Percentiles rank a stretch among this genome's conserved stretches.
Conservation (phyloP, 2,329 filamentous ascomycete genomes). For the Botrytis galanthina region DNA sequence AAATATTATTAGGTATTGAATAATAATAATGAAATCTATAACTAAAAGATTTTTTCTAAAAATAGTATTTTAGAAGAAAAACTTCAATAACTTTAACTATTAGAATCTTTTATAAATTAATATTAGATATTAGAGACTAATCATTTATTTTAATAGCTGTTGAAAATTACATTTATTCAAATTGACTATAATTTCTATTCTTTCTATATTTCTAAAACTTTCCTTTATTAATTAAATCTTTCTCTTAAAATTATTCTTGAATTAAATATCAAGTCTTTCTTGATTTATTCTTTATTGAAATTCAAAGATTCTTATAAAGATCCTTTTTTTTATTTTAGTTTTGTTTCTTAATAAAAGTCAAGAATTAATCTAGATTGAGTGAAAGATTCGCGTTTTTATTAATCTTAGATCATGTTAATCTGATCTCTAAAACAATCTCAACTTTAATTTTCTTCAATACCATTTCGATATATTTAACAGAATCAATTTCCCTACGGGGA, state of each 20-base stretch:
- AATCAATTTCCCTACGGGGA: background rate
- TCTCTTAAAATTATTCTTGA: too few species aligned
- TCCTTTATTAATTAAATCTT: background rate
- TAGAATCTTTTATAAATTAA: background rate
- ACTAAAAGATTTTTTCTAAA: fast-evolving
- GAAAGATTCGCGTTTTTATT: background rate
- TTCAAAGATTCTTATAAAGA: background rate
- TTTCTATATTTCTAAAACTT: background rate
- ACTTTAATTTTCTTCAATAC: constrained; percentile 6
- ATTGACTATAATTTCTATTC: background rate
- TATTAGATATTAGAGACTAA: background rate
- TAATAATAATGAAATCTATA: too few species aligned
- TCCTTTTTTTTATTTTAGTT: fast-evolving
- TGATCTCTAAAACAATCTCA: constrained; percentile 8
- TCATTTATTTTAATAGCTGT: background rate
- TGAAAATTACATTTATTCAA: background rate
- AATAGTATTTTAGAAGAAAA: too few species aligned
- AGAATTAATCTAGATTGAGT: background rate
- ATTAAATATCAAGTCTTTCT: background rate
- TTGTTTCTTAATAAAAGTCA: background rate
- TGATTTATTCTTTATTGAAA: background rate
- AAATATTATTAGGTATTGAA: too few species aligned
- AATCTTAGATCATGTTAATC: background rate
- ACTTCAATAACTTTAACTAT: too few species aligned
- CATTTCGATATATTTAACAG: background rate